These are phyloP conservation scores for Jackrogersella multiformis DNA, from an alignment of 495 filamentous ascomycete species.

Conservation along the genomic window DNA sequence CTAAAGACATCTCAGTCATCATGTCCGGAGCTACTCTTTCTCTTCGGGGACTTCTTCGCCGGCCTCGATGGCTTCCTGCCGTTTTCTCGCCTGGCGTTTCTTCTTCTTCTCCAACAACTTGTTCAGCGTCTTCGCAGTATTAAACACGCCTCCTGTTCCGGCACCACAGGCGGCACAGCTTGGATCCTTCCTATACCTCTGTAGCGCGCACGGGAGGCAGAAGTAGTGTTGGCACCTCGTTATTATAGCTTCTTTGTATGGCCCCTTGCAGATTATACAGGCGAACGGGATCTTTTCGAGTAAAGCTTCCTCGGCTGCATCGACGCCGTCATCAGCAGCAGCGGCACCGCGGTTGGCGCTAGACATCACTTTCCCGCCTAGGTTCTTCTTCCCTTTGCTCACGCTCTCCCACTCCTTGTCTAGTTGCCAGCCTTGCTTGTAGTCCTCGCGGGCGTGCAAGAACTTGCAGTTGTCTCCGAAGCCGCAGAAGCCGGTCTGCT, in stretches of 20 bases:
- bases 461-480: slow-evolving; percentile 89
- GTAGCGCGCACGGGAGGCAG: slow-evolving; percentile 86
- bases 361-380: slow-evolving; percentile 69
- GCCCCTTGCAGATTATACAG: slow-evolving; percentile 88
- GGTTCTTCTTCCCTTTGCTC: slow-evolving; percentile 76
- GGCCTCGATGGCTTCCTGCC: slow-evolving; percentile 74
- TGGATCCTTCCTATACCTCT: slow-evolving; percentile 79
- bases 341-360: slow-evolving; percentile 62
- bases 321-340: slow-evolving; percentile 60
- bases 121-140: slow-evolving; percentile 82
- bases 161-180: slow-evolving; percentile 85
- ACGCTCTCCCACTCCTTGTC: slow-evolving; percentile 92
- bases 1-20: background rate
- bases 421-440: slow-evolving; percentile 93
- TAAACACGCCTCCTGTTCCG: slow-evolving; percentile 89
- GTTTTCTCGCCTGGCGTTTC: slow-evolving; percentile 70
- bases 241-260: slow-evolving; percentile 83
- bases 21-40: slow-evolving; percentile 56
- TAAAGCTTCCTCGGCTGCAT: slow-evolving; percentile 77
- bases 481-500: slow-evolving; percentile 85
- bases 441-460: slow-evolving; percentile 85
- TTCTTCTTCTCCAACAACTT: slow-evolving; percentile 85
- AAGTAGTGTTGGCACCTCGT: slow-evolving; percentile 97
- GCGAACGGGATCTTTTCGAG: slow-evolving; percentile 92
- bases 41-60: slow-evolving; percentile 76